Base-by-base conservation (phyloP, 169 alveolate species). In the Eimeria brunetti region DNA sequence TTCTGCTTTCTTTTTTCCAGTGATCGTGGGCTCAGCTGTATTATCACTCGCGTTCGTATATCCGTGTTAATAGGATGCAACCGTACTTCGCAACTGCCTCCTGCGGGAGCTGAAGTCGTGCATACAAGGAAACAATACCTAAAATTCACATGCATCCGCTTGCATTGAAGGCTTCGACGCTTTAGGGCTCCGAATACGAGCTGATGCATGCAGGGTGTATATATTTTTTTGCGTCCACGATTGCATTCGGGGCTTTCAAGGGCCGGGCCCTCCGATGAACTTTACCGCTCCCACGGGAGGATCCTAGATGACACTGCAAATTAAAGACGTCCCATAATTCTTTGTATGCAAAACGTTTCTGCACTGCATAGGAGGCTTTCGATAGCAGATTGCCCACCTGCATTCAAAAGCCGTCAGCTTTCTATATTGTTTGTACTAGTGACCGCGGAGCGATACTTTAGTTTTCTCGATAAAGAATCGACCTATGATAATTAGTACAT, bases 221-320 rank as follows among this genome's bases (percentile, higher is more conserved):
- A 12, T 73, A 38, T 16, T 5, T 36, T 73, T 73, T 30, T 38
- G 20, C 12, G 30, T 38, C 83, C 33, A 38, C 83, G 83, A 73
- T 12, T 73, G 53, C 51, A 73, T 38, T 73, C 83, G 83, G 83
- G 83, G 83, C 83, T 73, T 36, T 22, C 83, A 38, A 73, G 53
- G 20, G 44, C 33, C 33, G 30, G 83, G 53, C 30, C 33, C 56
- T 38, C 41, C 83, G 56, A 67, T 67, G 56, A 73, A 18, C 83
- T 73, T 51, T 36, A 5, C 53, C 41, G 56, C 16, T 38, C 27
- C 56, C 33, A 7, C 30, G 83, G 11, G 22, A 7, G 14, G 56
- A 38, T 30, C 33, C 12, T 11, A 20, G 30, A 2, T 11, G 51
- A 33, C 33, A n/a, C 53, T 36, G 56, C 83, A 38, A 20, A 18